Conservation (phyloP, 129 eudicot genomes). For the Scalesia atractyloides region DNA sequence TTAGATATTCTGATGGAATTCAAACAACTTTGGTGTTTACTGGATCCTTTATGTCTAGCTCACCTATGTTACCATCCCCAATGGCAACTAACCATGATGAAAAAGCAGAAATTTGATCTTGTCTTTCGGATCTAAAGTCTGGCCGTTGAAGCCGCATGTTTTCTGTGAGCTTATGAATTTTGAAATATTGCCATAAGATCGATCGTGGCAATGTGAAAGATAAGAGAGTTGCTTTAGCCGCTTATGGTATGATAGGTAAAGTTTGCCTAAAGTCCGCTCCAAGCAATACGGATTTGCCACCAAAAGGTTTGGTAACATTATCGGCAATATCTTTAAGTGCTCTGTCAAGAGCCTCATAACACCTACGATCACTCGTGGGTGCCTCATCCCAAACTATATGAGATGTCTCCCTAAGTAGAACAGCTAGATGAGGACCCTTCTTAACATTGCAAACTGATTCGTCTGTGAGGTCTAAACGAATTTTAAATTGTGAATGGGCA, state of each 20-base stretch:
- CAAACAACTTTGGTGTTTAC: too few species aligned
- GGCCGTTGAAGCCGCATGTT: neutral
- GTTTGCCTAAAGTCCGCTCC: neutral
- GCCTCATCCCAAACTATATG: neutral
- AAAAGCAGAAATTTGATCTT: too few species aligned
- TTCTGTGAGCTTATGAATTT: neutral
- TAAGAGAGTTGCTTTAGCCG: neutral
- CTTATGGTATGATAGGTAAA: neutral
- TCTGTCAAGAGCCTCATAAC: neutral
- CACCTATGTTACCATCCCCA: neutral
- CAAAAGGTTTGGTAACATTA: too few species aligned
- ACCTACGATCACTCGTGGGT: neutral
- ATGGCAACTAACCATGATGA: neutral
- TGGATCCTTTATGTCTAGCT: too few species aligned
- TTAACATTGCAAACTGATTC: neutral
- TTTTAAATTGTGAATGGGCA: neutral
- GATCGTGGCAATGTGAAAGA: neutral
- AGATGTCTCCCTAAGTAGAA: neutral
- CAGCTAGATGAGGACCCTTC: neutral
- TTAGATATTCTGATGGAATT: too few species aligned
- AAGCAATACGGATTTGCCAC: neutral
- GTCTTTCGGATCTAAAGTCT: too few species aligned
- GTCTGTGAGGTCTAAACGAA: neutral
- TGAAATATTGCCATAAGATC: neutral
- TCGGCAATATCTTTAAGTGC: neutral